Percentiles rank a stretch among this genome's conserved stretches.
Conservation (phyloP, 2,329 filamentous ascomycete genomes). For the Aspergillus amoenus region DNA sequence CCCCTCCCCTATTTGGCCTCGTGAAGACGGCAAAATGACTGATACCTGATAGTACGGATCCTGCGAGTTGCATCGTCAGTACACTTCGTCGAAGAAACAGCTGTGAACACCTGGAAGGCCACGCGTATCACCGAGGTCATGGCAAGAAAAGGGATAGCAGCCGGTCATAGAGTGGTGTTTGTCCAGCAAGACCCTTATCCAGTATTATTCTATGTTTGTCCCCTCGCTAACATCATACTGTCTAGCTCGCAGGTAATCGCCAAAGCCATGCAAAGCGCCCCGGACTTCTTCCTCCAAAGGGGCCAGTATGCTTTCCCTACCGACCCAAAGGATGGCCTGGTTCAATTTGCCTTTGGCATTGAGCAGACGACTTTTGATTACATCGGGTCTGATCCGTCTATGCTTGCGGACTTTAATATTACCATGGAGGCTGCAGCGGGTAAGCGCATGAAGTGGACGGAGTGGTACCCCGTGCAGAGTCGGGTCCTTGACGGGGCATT, state of each 20-base stretch:
- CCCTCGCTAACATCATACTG: too few relatives aligned
- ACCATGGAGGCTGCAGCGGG: conserved; percentile 6
- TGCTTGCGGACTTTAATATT: conserved; percentile 5
- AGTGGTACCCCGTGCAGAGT: conserved; percentile 11
- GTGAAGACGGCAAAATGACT: background rate
- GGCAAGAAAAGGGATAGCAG: conserved; percentile 5
- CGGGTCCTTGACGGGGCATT: background rate
- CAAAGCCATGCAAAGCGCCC: conserved; percentile 6
- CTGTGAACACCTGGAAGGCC: background rate
- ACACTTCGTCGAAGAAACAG: conserved; percentile 1
- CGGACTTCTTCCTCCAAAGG: background rate
- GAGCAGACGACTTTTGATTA: background rate
- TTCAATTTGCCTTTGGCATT: background rate
- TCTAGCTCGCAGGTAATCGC: background rate
- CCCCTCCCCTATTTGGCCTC: too few relatives aligned
- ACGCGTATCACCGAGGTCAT: conserved; percentile 4
- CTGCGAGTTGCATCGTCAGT: background rate
- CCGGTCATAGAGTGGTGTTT: background rate
- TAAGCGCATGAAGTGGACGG: background rate
- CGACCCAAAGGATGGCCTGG: background rate
- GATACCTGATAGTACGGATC: background rate
- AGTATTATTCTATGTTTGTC: background rate
- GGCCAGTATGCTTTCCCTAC: background rate
- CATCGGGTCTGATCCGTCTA: background rate
- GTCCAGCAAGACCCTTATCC: background rate